Percentiles rank a stretch among this genome's conserved stretches.
These are phyloP conservation scores for Conidiobolus incongruus DNA, from an alignment of 371 early-diverging fungal genomes.

Conservation along the genomic window DNA sequence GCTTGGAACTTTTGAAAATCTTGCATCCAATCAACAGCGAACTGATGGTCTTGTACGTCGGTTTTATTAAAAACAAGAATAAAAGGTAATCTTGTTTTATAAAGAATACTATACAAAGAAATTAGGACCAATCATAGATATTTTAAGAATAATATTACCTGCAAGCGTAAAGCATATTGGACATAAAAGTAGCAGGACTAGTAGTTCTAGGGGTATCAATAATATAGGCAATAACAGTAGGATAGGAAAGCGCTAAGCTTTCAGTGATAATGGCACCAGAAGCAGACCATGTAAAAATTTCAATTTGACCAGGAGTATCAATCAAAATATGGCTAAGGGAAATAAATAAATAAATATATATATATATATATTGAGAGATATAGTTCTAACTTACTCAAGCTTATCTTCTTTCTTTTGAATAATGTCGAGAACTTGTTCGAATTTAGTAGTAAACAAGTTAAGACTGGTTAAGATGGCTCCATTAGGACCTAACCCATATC, in stretches of 20 bases:
- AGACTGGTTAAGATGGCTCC: slow-evolving; percentile 95
- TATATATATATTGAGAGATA: no score
- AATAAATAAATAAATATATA: no score
- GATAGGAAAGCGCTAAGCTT: slow-evolving; percentile 75
- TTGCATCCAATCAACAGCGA: slow-evolving; percentile 88
- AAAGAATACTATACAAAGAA: slow-evolving; percentile 48
- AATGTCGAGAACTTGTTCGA: slow-evolving; percentile 80
- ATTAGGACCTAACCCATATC: slow-evolving; percentile 96
- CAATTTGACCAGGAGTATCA: slow-evolving; percentile 99
- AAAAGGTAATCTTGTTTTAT: slow-evolving; percentile 90
- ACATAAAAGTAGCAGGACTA: slow-evolving; percentile 94
- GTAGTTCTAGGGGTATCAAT: slow-evolving; percentile 92
- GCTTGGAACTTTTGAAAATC: slow-evolving; percentile 91
- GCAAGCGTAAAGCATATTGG: slow-evolving; percentile 99
- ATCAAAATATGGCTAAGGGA: slow-evolving; percentile 51
- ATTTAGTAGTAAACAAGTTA: slow-evolving; percentile 93
- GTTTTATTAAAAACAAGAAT: slow-evolving; percentile 95
- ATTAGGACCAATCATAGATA: background rate
- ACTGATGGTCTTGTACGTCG: slow-evolving; percentile 73
- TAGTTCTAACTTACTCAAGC: slow-evolving; percentile 43
- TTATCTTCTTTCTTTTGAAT: slow-evolving; percentile 52
- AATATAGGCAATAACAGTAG: slow-evolving; percentile 86
- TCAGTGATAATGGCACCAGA: slow-evolving; percentile 96
- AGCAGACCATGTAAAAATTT: slow-evolving; percentile 99
- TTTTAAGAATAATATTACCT: slow-evolving; percentile 10